Percentiles rank a stretch among this genome's conserved stretches.
These are phyloP conservation scores for Haplosporangium sp. DNA, from an alignment of 371 early-diverging fungal species.

Conservation along the genomic window DNA sequence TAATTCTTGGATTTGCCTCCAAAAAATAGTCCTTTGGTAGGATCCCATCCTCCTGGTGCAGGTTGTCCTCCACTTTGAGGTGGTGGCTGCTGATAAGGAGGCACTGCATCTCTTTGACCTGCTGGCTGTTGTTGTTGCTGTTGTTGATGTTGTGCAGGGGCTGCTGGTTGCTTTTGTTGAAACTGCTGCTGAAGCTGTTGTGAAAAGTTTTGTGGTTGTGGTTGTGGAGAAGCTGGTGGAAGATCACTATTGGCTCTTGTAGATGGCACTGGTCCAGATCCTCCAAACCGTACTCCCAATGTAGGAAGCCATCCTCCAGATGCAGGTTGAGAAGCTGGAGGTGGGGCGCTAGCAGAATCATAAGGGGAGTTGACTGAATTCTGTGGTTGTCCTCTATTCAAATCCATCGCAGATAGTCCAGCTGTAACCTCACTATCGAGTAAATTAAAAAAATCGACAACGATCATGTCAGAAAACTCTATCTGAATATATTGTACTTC, in stretches of 20 bases:
- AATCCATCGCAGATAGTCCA: slow-evolving; percentile 32
- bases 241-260: background rate
- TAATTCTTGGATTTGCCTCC: slow-evolving; percentile 41
- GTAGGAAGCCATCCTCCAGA: slow-evolving; percentile 34
- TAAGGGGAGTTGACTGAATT: slow-evolving; percentile 25
- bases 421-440: slow-evolving; percentile 38
- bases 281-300: slow-evolving; percentile 39
- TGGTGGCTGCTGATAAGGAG: slow-evolving; percentile 10
- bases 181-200: slow-evolving; percentile 40
- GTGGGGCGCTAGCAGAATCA: slow-evolving; percentile 36
- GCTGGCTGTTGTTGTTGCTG: slow-evolving; percentile 13
- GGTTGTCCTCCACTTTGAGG: background rate
- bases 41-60: slow-evolving; percentile 32
- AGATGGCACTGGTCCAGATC: slow-evolving; percentile 3
- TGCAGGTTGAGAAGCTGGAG: slow-evolving; percentile 4
- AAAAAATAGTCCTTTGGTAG: slow-evolving; percentile 38
- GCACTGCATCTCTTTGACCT: slow-evolving; percentile 11
- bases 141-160: slow-evolving; percentile 4
- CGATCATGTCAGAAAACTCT: too few relatives aligned
- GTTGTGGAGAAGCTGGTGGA: slow-evolving; percentile 1
- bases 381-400: slow-evolving; percentile 30
- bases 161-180: slow-evolving; percentile 29
- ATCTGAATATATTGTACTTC: background rate
- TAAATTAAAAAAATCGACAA: background rate
- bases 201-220: slow-evolving; percentile 22